These are phyloP conservation scores for Apiotrichum montevideense DNA, from an alignment of 1,284 basidiomycete genomes.

Conservation along the genomic window DNA sequence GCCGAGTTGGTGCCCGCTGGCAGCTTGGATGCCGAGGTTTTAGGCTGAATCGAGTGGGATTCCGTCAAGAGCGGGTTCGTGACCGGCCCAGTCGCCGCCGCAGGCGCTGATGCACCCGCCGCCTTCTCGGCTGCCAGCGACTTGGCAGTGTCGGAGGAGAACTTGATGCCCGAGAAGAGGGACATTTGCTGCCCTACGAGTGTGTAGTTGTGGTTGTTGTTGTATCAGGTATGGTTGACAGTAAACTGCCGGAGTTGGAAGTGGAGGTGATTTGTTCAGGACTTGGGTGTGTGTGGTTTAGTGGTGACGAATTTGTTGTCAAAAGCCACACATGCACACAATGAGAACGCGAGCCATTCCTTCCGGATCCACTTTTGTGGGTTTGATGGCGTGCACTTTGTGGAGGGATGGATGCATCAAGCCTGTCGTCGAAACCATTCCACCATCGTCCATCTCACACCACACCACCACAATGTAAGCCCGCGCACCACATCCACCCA, in stretches of 20 bases:
- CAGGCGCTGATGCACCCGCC: background rate
- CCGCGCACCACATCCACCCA: too few species aligned
- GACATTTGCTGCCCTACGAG: slow-evolving; percentile 25
- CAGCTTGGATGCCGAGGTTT: background rate
- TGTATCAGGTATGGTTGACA: background rate
- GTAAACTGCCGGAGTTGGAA: too few species aligned
- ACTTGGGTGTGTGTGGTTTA: too few species aligned
- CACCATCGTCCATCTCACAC: background rate
- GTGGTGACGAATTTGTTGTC: too few species aligned
- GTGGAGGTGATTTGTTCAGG: too few species aligned
- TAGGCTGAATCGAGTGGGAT: too few species aligned
- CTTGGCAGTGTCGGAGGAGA: slow-evolving; percentile 22
- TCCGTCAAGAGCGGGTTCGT: background rate
- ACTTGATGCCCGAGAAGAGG: slow-evolving; percentile 44
- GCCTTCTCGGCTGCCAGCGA: slow-evolving; percentile 14
- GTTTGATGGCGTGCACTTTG: too few species aligned
- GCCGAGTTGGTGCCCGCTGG: slow-evolving; percentile 26
- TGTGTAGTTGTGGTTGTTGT: background rate
- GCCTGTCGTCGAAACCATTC: too few species aligned
- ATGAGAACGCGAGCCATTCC: too few species aligned
- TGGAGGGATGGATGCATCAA: too few species aligned
- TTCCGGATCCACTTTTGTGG: too few species aligned
- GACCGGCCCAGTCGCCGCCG: background rate
- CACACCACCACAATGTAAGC: slow-evolving; percentile 7
- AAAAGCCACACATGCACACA: background rate